phyloP scores from a whole-genome alignment of 306 rosid genomes.

The Abrus pulchellus region DNA sequence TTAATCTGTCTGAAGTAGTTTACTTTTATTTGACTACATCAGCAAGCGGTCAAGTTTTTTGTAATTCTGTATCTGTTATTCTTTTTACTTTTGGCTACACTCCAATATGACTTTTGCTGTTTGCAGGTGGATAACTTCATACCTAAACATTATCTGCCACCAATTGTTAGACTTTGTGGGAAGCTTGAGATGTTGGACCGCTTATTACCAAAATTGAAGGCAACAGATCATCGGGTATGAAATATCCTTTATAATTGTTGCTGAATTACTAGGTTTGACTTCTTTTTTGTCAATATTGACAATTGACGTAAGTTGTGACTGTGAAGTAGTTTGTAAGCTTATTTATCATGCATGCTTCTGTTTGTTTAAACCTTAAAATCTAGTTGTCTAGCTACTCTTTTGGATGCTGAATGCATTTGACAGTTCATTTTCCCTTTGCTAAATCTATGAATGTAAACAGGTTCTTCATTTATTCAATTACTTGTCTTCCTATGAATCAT shows the following conservation, averaged over 20 bases:
- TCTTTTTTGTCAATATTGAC: constrained; percentile 22
- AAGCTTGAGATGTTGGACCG: constrained; percentile 99
- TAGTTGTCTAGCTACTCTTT: constrained; percentile 32
- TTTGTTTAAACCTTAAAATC: constrained; percentile 4
- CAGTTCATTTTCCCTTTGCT: constrained; percentile 39
- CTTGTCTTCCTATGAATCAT: not conserved
- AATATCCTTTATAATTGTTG: constrained; percentile 28
- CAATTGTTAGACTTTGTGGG: constrained; percentile 92
- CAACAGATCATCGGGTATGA: constrained; percentile 97
- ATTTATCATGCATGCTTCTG: not conserved
- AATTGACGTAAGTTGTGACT: constrained; percentile 16
- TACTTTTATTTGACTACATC: constrained; percentile 30
- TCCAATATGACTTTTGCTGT: constrained; percentile 40
- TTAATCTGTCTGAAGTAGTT: constrained; percentile 26
- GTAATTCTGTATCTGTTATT: constrained; percentile 31
- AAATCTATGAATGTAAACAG: constrained; percentile 8
- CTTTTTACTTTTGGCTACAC: constrained; percentile 13
- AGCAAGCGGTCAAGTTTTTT: constrained; percentile 34
- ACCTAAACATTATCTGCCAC: constrained; percentile 96
- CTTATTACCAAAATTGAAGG: constrained; percentile 91
- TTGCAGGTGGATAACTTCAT: constrained; percentile 83
- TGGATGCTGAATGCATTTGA: constrained; percentile 18
- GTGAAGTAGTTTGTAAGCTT: constrained; percentile 28
- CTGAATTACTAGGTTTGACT: constrained; percentile 19
- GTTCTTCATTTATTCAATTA: constrained; percentile 1